Evolutionary conservation across 768 basidiomycete species (phyloP).

Genomic region (Lentinula boryana): DNA sequence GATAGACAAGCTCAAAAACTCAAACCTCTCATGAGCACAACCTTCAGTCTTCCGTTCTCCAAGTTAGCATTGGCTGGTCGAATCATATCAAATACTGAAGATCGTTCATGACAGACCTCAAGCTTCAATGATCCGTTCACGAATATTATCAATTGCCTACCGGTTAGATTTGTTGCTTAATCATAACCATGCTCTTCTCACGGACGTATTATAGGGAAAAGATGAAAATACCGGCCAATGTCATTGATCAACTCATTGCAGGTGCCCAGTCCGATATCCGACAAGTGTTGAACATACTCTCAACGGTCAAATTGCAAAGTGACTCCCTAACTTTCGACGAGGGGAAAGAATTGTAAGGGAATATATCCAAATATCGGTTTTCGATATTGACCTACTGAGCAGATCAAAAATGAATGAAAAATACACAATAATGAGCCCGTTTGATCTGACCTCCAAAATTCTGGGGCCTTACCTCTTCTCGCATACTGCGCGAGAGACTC

Average conservation of each 20-base stretch:
- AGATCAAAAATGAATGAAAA: slow-evolving; percentile 87
- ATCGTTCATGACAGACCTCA: slow-evolving; percentile 54
- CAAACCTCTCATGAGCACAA: slow-evolving; percentile 72
- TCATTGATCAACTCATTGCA: slow-evolving; percentile 84
- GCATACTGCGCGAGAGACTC: slow-evolving; percentile 67
- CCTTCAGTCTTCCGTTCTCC: slow-evolving; percentile 71
- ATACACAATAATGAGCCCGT: slow-evolving; percentile 85
- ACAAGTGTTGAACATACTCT: slow-evolving; percentile 96
- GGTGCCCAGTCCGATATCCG: slow-evolving; percentile 95
- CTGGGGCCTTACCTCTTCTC: slow-evolving; percentile 91
- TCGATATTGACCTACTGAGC: neutral
- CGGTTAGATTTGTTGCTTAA: slow-evolving; percentile 49
- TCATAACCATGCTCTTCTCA: neutral
- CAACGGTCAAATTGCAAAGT: slow-evolving; percentile 90
- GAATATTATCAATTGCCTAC: slow-evolving; percentile 83
- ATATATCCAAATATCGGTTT: neutral
- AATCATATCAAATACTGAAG: slow-evolving; percentile 6
- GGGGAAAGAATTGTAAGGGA: slow-evolving; percentile 76
- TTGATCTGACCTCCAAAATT: slow-evolving; percentile 85
- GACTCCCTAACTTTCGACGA: slow-evolving; percentile 85
- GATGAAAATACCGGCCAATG: slow-evolving; percentile 86
- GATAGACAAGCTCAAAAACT: slow-evolving; percentile 85
- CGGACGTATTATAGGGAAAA: slow-evolving; percentile 58
- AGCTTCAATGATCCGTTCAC: slow-evolving; percentile 69
- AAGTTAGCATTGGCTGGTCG: slow-evolving; percentile 41